Evolutionary conservation across 805 yeast genomes (phyloP), one percentile per base, ranked within the genome.

Genomic region (Candida andamanensis): DNA sequence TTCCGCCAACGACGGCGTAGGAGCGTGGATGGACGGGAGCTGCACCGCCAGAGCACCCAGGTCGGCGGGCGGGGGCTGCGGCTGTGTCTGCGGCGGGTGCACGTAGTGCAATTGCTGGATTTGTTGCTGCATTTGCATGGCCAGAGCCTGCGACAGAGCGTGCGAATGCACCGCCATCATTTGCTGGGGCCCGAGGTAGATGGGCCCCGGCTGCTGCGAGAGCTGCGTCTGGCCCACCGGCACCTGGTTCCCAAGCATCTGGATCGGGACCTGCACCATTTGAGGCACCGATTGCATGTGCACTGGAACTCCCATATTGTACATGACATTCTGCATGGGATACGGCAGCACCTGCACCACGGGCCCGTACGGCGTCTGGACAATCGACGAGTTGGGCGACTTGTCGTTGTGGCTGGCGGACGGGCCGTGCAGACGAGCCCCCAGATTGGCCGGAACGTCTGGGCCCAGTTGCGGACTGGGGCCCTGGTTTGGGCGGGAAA

Each of bases 281-380:
- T 39, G 45, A 10, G 44, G 39, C 10, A 40, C 36, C 2, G 38
- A 26, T 23, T 40, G 44, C 6, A 42, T 40, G 14, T 29, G 40
- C 26, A 41, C 30, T 6, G 44, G 44, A 5, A 42, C 40, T 7
- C 46, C 46, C 28, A 36, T 17, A 24, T 39, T 39, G 37, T 37
- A 32, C 32, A 39, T 14, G 30, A 35, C 27, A 39, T 33, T 17
- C 7, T 18, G 15, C 7, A 36, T 28, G 3, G 49, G 44, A 14
- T 39, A 35, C 6, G 56, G 47, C 27, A 49, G 54, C 8, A 52
- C 34, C 15, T 52, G 48, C 10, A 54, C 55, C 18, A 53, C 32
- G 6, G 54, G 52, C 2, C 54, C 57, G 35, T 50, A 54, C 6
- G 57, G 55, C 2, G 56, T 44, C 28, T 52, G 57, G 17, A 51